Base-by-base conservation (phyloP, 1,284 basidiomycete genomes). In the Microbotryum saponariae region DNA sequence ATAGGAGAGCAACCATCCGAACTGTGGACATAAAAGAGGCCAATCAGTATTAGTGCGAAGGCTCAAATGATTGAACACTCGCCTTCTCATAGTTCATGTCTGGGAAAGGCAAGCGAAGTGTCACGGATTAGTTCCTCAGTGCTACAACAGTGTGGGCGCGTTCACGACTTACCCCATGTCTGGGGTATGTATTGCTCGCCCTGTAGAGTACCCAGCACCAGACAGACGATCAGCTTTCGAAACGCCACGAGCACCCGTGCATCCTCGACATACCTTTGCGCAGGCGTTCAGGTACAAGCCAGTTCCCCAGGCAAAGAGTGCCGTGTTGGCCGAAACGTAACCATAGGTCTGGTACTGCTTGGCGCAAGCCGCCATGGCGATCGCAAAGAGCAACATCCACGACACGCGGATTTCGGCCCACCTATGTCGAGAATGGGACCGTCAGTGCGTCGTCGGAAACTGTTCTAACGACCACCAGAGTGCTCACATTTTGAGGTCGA, bases 261-360 rank as follows among this genome's bases (percentile, higher is more conserved):
- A 42, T 42, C 12, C 37, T 42, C 37, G 12, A 50, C 56, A 25
- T 47, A 67, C 66, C 71, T 77, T 77, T 46, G 69, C 73, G 64
- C 92, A 98, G 54, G 94, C 94, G 72, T 98, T 97, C 71, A 97
- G 83, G 78, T 98, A 98, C 49, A 99, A 81, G 73, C 91, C 92
- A 10, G 92, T 97, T 1, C 93, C 94, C 57, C 97, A 81, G 65
- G 90, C 85, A 90, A 97, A 97, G 77, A 97, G 92, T 3, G 85
- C 86, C 88, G 97, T 93, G 77, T 97, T 97, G 1, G 91, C 87
- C 0, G 93, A 94, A 49, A 97, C 87, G 75, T 91, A 90, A 48
- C 94, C 94, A 70, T 88, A 85, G 50, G 83, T 79, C 73, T 97
- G 90, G 74, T 97, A 96, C 77, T 98, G 96, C 79, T 96, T 94